Evolutionary conservation across 2,329 filamentous ascomycete species (phyloP), one percentile per base, ranked within the genome.

Genomic region (Colletotrichum echinochloae): DNA sequence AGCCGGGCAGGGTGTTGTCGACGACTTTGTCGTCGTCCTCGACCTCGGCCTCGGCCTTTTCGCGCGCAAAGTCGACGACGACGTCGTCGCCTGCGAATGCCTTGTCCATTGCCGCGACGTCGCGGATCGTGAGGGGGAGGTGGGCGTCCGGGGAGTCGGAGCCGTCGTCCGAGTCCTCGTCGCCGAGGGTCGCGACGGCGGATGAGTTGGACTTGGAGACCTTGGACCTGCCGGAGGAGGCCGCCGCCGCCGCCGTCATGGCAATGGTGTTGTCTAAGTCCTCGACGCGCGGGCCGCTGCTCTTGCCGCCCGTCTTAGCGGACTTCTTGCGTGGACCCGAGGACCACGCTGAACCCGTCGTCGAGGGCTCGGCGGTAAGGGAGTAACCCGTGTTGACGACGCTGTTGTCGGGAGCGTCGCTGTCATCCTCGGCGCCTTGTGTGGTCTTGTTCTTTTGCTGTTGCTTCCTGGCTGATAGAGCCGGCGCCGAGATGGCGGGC

Each of bases 31-130:
- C 93, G 74, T 92, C 94, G 79, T 98, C 94, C 23, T 93, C 92
- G 37, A 89, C 87, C 23, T 90, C 88, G 1, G 88, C 84, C 60
- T 89, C 88, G 20, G 86, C 87, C 82, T 98, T 98, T 78, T 98
- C 95, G 46, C 86, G 86, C 67, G 89, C 88, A 78, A 98, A 99
- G 48, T 94, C 91, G 55, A 88, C 89, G 11, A 92, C 90, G 1
- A 97, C 93, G 78, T 97, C 93, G 76, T 95, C 90, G 51, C 94
- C 94, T 2, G 95, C 95, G 79, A 99, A 98, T 5, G 94, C 95
- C 74, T 90, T 88, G 73, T 92, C 91, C 66, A 97, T 91, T 69
- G 97, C 89, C 48, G 91, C 89, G 73, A 87, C 85, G 75, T 91
- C 88, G 60, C 85, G 85, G 74, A 90, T 86, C 28, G 87, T 85